A percentile compares a stretch with the other conserved stretches of the same genome.
Conservation (phyloP, 2,329 filamentous ascomycete species). For the Talaromyces sp. region DNA sequence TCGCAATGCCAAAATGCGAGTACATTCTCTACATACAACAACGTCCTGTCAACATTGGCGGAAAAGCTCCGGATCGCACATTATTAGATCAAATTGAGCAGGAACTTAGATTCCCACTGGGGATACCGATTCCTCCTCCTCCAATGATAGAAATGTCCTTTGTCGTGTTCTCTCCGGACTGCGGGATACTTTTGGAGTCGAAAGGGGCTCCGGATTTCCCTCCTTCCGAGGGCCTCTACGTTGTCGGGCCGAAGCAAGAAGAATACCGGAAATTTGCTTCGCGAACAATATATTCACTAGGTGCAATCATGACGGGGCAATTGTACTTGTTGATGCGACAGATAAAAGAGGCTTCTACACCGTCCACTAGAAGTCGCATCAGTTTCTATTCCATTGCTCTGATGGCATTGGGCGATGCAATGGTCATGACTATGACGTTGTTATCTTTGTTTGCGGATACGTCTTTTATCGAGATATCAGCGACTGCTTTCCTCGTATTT, state of each 20-base stretch:
- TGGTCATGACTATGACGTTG: constrained; percentile 52
- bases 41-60: constrained; percentile 35
- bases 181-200: constrained; percentile 60
- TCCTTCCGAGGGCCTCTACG: constrained; percentile 48
- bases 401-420: constrained; percentile 58
- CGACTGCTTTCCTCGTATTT: constrained; percentile 55
- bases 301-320: constrained; percentile 47
- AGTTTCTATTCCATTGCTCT: constrained; percentile 61
- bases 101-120: constrained; percentile 56
- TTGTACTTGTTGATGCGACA: constrained; percentile 55
- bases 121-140: constrained; percentile 48
- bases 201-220: constrained; percentile 54
- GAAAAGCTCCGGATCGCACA: constrained; percentile 26
- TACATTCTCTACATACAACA: constrained; percentile 78
- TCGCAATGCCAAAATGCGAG: constrained; percentile 73
- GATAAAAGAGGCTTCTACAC: constrained; percentile 60
- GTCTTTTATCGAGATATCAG: constrained; percentile 52
- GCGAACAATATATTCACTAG: constrained; percentile 51
- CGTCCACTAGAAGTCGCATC: constrained; percentile 59
- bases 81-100: constrained; percentile 51
- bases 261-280: constrained; percentile 49
- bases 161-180: constrained; percentile 60
- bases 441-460: constrained; percentile 52
- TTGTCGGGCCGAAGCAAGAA: constrained; percentile 55
- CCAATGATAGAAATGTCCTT: constrained; percentile 55